Percentiles rank a stretch among this genome's conserved stretches.
phyloP scores from a whole-genome alignment of 192 early-diverging fungal genomes.

The Dimargaris xerosporica region DNA sequence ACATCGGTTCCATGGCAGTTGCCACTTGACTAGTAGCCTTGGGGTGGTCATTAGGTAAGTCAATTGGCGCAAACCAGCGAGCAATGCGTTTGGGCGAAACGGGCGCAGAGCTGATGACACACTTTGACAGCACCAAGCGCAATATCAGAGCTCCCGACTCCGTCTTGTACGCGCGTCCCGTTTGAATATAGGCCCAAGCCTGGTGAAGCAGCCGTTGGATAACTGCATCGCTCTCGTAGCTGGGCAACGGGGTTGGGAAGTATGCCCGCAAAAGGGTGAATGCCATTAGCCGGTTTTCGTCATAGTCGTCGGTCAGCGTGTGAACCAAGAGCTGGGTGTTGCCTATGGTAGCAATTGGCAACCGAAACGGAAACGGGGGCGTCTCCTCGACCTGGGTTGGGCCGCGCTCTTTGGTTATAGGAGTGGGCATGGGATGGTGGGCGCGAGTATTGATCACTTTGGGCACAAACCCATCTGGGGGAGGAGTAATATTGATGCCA shows the following conservation, averaged over 20 bases:
- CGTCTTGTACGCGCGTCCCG: slow-evolving; percentile 61
- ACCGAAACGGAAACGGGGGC: slow-evolving; percentile 37
- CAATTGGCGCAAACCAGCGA: background rate
- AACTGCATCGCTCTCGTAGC: slow-evolving; percentile 26
- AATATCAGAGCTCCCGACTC: slow-evolving; percentile 70
- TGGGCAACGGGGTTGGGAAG: slow-evolving; percentile 50
- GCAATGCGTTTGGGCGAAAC: background rate
- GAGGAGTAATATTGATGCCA: slow-evolving; percentile 31
- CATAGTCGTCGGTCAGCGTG: slow-evolving; percentile 50
- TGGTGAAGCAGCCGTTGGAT: slow-evolving; percentile 39
- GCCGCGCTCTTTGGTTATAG: background rate
- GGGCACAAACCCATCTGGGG: slow-evolving; percentile 26
- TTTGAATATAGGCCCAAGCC: slow-evolving; percentile 42
- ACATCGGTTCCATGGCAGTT: background rate
- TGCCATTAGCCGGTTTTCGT: slow-evolving; percentile 55
- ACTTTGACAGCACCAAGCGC: slow-evolving; percentile 62
- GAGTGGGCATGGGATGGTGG: background rate
- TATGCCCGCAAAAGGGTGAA: slow-evolving; percentile 46
- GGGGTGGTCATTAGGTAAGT: background rate
- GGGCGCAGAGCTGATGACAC: slow-evolving; percentile 27
- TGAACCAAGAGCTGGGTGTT: slow-evolving; percentile 40
- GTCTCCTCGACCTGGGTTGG: slow-evolving; percentile 8
- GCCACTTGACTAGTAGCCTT: background rate
- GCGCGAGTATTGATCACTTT: slow-evolving; percentile 8
- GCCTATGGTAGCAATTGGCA: slow-evolving; percentile 27